Evolutionary conservation across 2,329 filamentous ascomycete genomes (phyloP).

Genomic region (Coniochaeta sp.): DNA sequence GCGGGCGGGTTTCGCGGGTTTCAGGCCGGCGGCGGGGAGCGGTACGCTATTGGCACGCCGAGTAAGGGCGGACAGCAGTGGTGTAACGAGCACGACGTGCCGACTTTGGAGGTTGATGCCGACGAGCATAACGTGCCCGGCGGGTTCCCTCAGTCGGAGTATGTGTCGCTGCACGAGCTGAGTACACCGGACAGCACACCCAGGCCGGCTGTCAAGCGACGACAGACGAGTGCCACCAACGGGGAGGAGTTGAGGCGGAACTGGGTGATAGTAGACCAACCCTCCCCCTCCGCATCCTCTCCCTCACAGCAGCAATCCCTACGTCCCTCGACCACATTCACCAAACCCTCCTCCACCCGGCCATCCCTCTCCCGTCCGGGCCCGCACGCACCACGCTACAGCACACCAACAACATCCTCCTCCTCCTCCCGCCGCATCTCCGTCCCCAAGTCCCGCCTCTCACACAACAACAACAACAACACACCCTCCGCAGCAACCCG

Average conservation of each 20-base stretch:
- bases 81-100: constrained; percentile 21
- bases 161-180: constrained; percentile 21
- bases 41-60: constrained; percentile 52
- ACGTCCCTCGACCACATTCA: no score
- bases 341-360: no score
- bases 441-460: constrained; percentile 30
- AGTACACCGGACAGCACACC: constrained; percentile 33
- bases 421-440: constrained; percentile 37
- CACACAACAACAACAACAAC: no score
- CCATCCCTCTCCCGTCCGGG: constrained; percentile 7
- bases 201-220: constrained; percentile 41
- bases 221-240: constrained; percentile 42
- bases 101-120: constrained; percentile 15
- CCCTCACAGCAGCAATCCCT: constrained; percentile 8
- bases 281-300: neutral
- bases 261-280: constrained; percentile 62
- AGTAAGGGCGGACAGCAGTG: constrained; percentile 7
- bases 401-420: constrained; percentile 13
- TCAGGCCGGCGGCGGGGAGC: constrained; percentile 73
- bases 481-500: constrained; percentile 10
- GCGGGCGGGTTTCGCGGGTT: constrained; percentile 72
- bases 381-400: constrained; percentile 6
- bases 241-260: constrained; percentile 53
- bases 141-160: constrained; percentile 25
- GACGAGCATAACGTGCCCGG: constrained; percentile 16